These are phyloP conservation scores for Akanthomyces lecanii DNA, from an alignment of 2,329 filamentous ascomycete species.

Conservation along the genomic window DNA sequence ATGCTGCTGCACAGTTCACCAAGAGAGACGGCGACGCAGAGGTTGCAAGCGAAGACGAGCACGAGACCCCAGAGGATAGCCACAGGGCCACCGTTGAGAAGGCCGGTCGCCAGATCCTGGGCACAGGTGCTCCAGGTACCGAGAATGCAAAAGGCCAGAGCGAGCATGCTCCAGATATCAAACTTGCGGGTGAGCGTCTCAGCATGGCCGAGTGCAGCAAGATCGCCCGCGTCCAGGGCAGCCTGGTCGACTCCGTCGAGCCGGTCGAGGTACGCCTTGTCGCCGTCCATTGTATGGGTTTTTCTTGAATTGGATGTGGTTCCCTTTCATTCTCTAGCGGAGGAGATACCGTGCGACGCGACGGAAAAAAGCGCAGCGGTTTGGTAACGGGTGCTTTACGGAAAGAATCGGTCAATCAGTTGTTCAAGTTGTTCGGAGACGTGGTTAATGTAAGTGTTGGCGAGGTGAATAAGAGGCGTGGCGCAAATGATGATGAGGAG, in stretches of 20 bases:
- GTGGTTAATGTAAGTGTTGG: no score
- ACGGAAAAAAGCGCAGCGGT: not conserved
- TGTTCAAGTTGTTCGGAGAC: not conserved
- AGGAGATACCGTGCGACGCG: not conserved
- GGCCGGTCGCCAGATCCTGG: slow-evolving; percentile 42
- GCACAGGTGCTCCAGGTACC: slow-evolving; percentile 57
- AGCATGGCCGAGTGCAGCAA: slow-evolving; percentile 38
- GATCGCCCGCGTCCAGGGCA: slow-evolving; percentile 35
- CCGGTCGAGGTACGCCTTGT: slow-evolving; percentile 18
- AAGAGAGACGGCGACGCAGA: slow-evolving; percentile 51
- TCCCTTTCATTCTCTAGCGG: slow-evolving; percentile 17
- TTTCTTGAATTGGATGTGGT: slow-evolving; percentile 8
- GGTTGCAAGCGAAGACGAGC: slow-evolving; percentile 48
- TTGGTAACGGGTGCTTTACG: not conserved
- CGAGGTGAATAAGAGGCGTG: not conserved
- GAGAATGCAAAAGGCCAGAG: slow-evolving; percentile 52
- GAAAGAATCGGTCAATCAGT: no score
- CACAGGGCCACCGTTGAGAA: slow-evolving; percentile 51
- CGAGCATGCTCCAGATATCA: slow-evolving; percentile 52
- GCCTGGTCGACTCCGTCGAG: slow-evolving; percentile 25
- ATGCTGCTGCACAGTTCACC: slow-evolving; percentile 55
- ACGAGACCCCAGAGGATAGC: slow-evolving; percentile 52
- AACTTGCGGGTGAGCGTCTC: slow-evolving; percentile 44
- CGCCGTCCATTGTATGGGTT: slow-evolving; percentile 24
- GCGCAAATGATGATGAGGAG: not conserved